Percentiles rank a stretch among this genome's conserved stretches.
Evolutionary conservation across 768 basidiomycete species (phyloP).

Genomic region (Amanita molliuscula): DNA sequence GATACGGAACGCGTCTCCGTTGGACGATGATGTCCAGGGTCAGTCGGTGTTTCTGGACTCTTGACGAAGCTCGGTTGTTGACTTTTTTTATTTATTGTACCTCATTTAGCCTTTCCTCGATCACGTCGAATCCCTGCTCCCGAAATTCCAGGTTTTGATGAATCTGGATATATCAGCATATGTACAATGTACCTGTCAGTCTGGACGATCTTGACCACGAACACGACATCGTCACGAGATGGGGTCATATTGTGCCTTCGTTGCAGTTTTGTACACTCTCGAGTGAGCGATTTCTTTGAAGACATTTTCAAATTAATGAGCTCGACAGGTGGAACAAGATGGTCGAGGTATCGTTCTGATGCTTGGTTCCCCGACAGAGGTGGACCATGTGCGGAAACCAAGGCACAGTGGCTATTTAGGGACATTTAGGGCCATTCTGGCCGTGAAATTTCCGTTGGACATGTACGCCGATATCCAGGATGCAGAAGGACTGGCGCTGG

Average conservation of each 20-base stretch:
- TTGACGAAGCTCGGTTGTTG: not conserved
- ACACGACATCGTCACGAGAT: not conserved
- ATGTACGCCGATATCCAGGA: not conserved
- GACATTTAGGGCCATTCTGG: slow-evolving; percentile 1
- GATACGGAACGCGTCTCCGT: slow-evolving; percentile 7
- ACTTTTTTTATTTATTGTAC: not conserved
- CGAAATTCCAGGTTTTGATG: not conserved
- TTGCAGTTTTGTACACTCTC: slow-evolving; percentile 1
- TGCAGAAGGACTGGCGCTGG: not conserved
- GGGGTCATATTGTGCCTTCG: not conserved
- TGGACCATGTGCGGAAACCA: not conserved
- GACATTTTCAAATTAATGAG: not conserved
- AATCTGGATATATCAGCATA: not conserved
- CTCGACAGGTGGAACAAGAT: not conserved
- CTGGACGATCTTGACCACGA: slow-evolving; percentile 1
- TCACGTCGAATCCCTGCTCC: not conserved
- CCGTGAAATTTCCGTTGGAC: not conserved
- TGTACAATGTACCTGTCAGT: not conserved
- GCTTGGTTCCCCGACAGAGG: slow-evolving; percentile 5
- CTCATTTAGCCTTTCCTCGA: slow-evolving; percentile 1
- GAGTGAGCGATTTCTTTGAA: not conserved
- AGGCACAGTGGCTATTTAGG: slow-evolving; percentile 1
- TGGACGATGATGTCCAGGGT: slow-evolving; percentile 3
- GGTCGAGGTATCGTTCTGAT: slow-evolving; percentile 1
- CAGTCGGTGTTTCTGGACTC: not conserved